Evolutionary conservation across 257 asterid genomes (phyloP).

Genomic region (Plantago major): DNA sequence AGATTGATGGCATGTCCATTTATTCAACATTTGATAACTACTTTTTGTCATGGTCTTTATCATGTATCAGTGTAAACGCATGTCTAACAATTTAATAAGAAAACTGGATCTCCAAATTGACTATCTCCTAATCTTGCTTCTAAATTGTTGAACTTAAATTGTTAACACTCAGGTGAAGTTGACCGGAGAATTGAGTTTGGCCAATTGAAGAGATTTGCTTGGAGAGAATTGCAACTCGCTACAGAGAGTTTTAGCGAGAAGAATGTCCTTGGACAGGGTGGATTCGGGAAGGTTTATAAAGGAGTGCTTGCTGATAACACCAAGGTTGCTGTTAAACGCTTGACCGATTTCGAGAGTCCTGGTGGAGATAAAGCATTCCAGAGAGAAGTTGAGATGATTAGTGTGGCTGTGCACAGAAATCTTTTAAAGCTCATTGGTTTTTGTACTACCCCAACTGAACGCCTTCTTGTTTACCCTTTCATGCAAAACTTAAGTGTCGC

Average conservation of each 20-base stretch:
- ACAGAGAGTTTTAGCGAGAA: constrained; percentile 84
- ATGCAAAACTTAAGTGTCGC: constrained; percentile 97
- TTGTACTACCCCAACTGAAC: constrained; percentile 93
- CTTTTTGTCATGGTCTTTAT: no score
- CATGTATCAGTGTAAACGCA: no score
- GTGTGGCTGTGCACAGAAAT: constrained; percentile 95
- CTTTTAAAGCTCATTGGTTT: constrained; percentile 81
- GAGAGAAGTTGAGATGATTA: constrained; percentile 98
- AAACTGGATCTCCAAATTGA: constrained; percentile 9
- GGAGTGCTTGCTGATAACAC: constrained; percentile 75
- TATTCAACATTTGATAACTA: no score
- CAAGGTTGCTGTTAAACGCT: constrained; percentile 86
- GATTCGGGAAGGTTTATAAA: constrained; percentile 92
- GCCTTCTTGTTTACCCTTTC: constrained; percentile 82
- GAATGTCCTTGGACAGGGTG: constrained; percentile 92
- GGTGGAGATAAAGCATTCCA: constrained; percentile 94
- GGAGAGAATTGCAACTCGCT: constrained; percentile 93
- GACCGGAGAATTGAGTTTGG: constrained; percentile 90
- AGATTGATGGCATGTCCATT: no score
- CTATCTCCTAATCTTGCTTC: constrained; percentile 4
- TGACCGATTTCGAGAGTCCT: constrained; percentile 85
- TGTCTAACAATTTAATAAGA: not conserved
- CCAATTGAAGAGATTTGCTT: constrained; percentile 81
- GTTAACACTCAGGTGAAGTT: constrained; percentile 62
- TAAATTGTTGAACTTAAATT: constrained; percentile 1